Conservation (phyloP, 2,329 filamentous ascomycete genomes). For the Myriangium duriaei region DNA sequence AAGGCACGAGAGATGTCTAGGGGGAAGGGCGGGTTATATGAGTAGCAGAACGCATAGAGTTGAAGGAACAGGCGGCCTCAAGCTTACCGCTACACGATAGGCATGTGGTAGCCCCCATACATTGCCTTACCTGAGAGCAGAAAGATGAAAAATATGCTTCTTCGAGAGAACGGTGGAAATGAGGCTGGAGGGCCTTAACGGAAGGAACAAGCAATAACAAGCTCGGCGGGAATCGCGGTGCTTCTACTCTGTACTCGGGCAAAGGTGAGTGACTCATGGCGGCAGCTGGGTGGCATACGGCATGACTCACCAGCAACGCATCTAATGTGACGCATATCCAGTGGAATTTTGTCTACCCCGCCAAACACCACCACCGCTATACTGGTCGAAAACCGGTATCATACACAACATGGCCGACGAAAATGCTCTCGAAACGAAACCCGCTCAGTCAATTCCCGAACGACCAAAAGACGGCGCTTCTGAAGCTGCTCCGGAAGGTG, state of each 20-base stretch:
- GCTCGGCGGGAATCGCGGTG: too few species aligned
- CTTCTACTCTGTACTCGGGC: too few species aligned
- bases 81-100: too few species aligned
- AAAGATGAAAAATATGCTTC: too few species aligned
- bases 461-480: constrained; percentile 19
- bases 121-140: too few species aligned
- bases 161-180: background rate
- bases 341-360: constrained; percentile 2
- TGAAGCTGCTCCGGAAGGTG: constrained; percentile 19
- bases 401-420: constrained; percentile 15
- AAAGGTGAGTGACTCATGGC: too few species aligned
- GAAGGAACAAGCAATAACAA: too few species aligned
- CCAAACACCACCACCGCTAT: constrained; percentile 1
- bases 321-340: constrained; percentile 4
- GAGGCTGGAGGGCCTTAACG: background rate
- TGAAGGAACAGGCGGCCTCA: too few species aligned
- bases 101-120: too few species aligned
- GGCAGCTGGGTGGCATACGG: too few species aligned
- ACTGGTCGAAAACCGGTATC: background rate
- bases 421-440: constrained; percentile 11
- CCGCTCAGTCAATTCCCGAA: constrained; percentile 17
- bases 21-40: too few species aligned
- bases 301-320: background rate
- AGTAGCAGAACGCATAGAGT: too few species aligned
- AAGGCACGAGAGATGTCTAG: background rate